phyloP scores from a whole-genome alignment of 495 filamentous ascomycete genomes.

The Clavariopsis aquatica region DNA sequence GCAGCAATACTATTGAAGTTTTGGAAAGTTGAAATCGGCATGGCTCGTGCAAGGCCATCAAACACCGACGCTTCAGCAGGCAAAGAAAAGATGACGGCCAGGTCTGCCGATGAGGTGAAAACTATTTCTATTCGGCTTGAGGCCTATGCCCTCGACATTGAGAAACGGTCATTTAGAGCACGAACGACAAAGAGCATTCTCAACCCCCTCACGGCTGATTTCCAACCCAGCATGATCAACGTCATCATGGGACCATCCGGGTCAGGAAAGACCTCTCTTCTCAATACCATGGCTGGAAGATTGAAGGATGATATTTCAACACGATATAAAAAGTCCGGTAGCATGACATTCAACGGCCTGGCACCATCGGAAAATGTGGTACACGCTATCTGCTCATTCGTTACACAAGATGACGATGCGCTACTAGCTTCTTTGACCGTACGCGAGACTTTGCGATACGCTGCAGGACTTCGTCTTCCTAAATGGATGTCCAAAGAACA shows the following conservation, averaged over 20 bases:
- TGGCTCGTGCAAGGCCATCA: slow-evolving; percentile 56
- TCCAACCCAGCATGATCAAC: slow-evolving; percentile 65
- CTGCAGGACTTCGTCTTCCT: slow-evolving; percentile 68
- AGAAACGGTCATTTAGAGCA: slow-evolving; percentile 51
- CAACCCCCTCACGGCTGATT: slow-evolving; percentile 61
- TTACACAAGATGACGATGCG: slow-evolving; percentile 75
- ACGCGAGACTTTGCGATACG: slow-evolving; percentile 65
- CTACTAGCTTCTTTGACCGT: slow-evolving; percentile 73
- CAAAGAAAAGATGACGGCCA: slow-evolving; percentile 60
- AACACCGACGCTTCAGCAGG: slow-evolving; percentile 60
- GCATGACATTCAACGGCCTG: slow-evolving; percentile 67
- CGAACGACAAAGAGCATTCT: slow-evolving; percentile 57
- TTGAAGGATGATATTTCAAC: slow-evolving; percentile 58
- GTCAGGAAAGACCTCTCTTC: slow-evolving; percentile 69
- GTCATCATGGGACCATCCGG: slow-evolving; percentile 79
- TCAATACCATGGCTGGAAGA: slow-evolving; percentile 68
- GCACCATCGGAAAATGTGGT: slow-evolving; percentile 64
- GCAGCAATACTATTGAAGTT: slow-evolving; percentile 61
- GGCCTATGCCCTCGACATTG: slow-evolving; percentile 61
- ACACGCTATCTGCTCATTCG: slow-evolving; percentile 69
- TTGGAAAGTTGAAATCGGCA: slow-evolving; percentile 60
- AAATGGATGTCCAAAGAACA: slow-evolving; percentile 64
- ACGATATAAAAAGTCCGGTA: slow-evolving; percentile 57
- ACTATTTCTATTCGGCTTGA: slow-evolving; percentile 62
- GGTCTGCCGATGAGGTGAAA: slow-evolving; percentile 54